These are phyloP conservation scores for Miamiensis avidus DNA, from an alignment of 169 alveolate genomes.

Conservation along the genomic window DNA sequence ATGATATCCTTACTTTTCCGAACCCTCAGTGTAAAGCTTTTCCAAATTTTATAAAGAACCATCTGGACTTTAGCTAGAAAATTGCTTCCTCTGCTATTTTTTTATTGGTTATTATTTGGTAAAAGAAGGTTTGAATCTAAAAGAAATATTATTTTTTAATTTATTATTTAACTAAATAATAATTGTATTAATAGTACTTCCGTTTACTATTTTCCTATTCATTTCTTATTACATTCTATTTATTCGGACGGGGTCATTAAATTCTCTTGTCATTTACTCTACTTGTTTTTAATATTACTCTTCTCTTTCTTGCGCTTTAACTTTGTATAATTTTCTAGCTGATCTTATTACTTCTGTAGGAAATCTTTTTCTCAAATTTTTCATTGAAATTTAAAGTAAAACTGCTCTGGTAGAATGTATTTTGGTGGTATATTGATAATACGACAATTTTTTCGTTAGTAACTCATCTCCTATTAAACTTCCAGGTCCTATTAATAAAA, in stretches of 20 bases:
- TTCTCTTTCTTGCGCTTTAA: background rate
- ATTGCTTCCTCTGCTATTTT: too few species aligned
- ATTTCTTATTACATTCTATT: too few species aligned
- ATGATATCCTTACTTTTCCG: too few species aligned
- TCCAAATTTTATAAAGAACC: too few species aligned
- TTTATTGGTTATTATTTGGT: too few species aligned
- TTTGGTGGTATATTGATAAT: background rate
- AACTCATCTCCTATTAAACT: background rate
- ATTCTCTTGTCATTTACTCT: background rate
- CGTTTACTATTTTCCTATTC: background rate
- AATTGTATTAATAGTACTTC: background rate
- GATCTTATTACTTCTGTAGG: background rate
- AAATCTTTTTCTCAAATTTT: background rate
- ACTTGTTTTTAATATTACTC: background rate
- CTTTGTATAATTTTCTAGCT: background rate
- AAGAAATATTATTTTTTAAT: too few species aligned
- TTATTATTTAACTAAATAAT: background rate
- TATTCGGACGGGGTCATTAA: background rate
- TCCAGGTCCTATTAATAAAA: background rate
- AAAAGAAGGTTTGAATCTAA: too few species aligned
- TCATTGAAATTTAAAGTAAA: background rate
- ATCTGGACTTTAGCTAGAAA: too few species aligned
- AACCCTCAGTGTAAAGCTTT: too few species aligned
- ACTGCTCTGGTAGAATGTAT: background rate
- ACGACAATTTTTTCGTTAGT: background rate